These are phyloP conservation scores for Strobilomyces dryophilus DNA, from an alignment of 768 basidiomycete species.

Conservation along the genomic window DNA sequence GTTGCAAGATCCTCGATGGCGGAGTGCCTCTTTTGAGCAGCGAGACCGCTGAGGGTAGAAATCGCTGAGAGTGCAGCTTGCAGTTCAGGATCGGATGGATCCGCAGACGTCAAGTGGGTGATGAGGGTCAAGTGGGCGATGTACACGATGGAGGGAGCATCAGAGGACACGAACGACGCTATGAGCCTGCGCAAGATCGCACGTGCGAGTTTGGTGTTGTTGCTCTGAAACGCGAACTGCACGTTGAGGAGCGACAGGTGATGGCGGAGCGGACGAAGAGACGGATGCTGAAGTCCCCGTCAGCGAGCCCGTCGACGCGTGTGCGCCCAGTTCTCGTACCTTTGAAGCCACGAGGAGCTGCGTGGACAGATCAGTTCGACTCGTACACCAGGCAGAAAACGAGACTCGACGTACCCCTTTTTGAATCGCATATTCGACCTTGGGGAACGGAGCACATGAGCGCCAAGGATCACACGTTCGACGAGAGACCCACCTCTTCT, in stretches of 20 bases:
- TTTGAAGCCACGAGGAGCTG: slow-evolving; percentile 57
- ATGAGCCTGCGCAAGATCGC: slow-evolving; percentile 54
- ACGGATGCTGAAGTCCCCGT: slow-evolving; percentile 48
- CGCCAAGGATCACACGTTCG: not conserved
- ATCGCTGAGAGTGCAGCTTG: slow-evolving; percentile 33
- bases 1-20: slow-evolving; percentile 47
- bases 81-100: slow-evolving; percentile 15
- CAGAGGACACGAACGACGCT: slow-evolving; percentile 38
- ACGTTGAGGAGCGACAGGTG: slow-evolving; percentile 61
- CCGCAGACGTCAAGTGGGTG: slow-evolving; percentile 33
- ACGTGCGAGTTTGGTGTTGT: slow-evolving; percentile 57
- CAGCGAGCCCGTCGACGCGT: slow-evolving; percentile 4
- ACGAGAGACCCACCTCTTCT: slow-evolving; percentile 41
- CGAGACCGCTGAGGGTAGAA: slow-evolving; percentile 30
- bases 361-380: slow-evolving; percentile 1
- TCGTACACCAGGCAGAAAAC: not conserved
- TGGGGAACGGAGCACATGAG: not conserved
- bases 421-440: slow-evolving; percentile 62
- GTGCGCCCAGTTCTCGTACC: slow-evolving; percentile 33
- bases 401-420: slow-evolving; percentile 54
- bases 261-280: slow-evolving; percentile 56
- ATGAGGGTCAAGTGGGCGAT: slow-evolving; percentile 54
- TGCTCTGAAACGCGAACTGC: slow-evolving; percentile 42
- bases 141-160: slow-evolving; percentile 53
- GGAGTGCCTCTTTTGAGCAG: slow-evolving; percentile 33